phyloP scores from a whole-genome alignment of 192 early-diverging fungal species.

The Pecoramyces ruminantium region DNA sequence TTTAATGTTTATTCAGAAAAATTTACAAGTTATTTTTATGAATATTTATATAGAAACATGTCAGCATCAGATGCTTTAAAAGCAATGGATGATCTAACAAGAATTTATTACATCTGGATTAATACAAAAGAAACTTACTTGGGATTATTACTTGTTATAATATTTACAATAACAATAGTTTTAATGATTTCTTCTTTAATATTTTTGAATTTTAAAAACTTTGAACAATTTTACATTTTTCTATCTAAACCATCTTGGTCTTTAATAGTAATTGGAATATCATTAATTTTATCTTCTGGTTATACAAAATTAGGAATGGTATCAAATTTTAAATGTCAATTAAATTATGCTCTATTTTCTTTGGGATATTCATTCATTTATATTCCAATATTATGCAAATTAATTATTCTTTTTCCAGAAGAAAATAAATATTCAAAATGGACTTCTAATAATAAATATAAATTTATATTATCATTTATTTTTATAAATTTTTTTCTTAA shows the following conservation, averaged over 20 bases:
- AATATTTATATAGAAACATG: not conserved
- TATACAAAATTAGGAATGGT: not conserved
- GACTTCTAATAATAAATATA: not conserved
- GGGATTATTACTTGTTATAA: not conserved
- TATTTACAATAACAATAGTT: not conserved
- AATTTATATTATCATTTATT: not conserved
- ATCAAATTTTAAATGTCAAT: not conserved
- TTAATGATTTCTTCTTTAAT: not conserved
- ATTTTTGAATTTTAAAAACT: not conserved
- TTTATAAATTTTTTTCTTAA: not conserved
- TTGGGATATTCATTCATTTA: not conserved
- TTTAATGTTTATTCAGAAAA: not conserved
- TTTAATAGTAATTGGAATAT: no score
- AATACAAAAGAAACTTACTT: not conserved
- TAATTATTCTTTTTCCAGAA: not conserved
- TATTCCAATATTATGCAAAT: not conserved
- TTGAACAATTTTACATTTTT: not conserved
- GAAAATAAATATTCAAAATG: not conserved
- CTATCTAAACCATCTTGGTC: no score
- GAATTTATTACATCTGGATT: not conserved
- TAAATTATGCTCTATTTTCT: not conserved
- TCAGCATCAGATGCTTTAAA: not conserved
- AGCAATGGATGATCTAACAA: not conserved
- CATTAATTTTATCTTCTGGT: not conserved
- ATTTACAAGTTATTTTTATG: not conserved